Percentiles rank a stretch among this genome's conserved stretches.
These are phyloP conservation scores for Phytophthora foliorum DNA, from an alignment of 352 stramenopile species.

Conservation along the genomic window DNA sequence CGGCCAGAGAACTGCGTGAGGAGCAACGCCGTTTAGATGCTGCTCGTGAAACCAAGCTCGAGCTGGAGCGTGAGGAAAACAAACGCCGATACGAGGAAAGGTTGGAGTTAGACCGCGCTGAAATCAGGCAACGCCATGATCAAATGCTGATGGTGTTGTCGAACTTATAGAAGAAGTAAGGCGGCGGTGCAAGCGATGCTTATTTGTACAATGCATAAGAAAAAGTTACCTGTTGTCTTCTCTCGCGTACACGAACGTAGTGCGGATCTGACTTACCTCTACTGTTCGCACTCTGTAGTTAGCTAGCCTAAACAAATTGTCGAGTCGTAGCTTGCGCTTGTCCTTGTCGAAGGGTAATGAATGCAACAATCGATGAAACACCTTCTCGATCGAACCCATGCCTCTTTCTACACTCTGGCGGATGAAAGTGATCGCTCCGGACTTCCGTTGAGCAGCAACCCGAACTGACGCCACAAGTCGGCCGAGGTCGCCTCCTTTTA, in stretches of 20 bases:
- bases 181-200: not conserved
- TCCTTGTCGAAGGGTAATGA: not conserved
- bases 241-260: not conserved
- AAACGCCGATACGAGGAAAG: not conserved
- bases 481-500: not conserved
- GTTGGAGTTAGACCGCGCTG: not conserved
- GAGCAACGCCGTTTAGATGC: not conserved
- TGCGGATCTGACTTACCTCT: not conserved
- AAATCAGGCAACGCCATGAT: not conserved
- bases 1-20: not conserved
- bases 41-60: not conserved
- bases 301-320: not conserved
- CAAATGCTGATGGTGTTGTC: not conserved
- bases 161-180: not conserved
- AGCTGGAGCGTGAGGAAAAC: not conserved
- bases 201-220: too few relatives aligned
- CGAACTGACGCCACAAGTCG: not conserved
- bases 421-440: not conserved
- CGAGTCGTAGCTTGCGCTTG: not conserved
- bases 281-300: not conserved
- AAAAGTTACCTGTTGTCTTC: not conserved
- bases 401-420: not conserved
- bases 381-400: not conserved
- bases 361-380: not conserved
- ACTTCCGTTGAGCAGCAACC: not conserved